A percentile compares a stretch with the other conserved stretches of the same genome.
These are phyloP conservation scores for Pseudozyma thailandica DNA, from an alignment of 1,284 basidiomycete genomes.

Conservation along the genomic window DNA sequence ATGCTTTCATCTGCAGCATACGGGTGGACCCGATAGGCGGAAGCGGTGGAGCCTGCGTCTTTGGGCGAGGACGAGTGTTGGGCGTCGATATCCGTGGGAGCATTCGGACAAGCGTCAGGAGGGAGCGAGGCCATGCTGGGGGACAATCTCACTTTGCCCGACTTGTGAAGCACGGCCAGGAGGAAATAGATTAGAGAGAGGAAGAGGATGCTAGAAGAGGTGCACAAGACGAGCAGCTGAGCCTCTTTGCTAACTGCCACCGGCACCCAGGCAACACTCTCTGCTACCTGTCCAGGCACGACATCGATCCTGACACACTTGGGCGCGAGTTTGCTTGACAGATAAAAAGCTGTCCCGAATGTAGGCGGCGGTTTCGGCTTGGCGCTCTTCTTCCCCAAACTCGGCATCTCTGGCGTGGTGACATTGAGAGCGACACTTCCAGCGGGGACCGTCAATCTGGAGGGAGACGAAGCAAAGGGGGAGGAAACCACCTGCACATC, in stretches of 20 bases:
- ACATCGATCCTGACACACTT: constrained; percentile 5
- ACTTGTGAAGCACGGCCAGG: constrained; percentile 6
- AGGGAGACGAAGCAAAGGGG: constrained; percentile 3
- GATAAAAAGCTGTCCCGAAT: constrained; percentile 24
- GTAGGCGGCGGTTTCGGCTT: background rate
- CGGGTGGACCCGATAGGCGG: background rate
- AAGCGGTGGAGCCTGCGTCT: background rate
- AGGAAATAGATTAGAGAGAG: constrained; percentile 8
- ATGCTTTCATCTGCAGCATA: background rate
- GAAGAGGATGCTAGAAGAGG: background rate
- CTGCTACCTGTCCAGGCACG: background rate
- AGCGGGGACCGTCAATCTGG: constrained; percentile 12
- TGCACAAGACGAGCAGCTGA: background rate
- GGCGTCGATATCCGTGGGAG: background rate
- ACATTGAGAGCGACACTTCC: constrained; percentile 1
- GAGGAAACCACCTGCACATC: background rate
- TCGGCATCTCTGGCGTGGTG: no score
- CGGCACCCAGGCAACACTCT: constrained; percentile 18
- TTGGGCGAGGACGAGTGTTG: background rate
- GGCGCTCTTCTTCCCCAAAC: background rate
- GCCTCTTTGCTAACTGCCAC: background rate
- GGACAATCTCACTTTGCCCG: constrained; percentile 3
- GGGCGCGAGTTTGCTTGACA: constrained; percentile 22
- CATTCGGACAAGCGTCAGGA: background rate
- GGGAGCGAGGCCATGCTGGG: background rate